Conservation (phyloP, 805 yeast genomes). For the Lachancea sp. region DNA sequence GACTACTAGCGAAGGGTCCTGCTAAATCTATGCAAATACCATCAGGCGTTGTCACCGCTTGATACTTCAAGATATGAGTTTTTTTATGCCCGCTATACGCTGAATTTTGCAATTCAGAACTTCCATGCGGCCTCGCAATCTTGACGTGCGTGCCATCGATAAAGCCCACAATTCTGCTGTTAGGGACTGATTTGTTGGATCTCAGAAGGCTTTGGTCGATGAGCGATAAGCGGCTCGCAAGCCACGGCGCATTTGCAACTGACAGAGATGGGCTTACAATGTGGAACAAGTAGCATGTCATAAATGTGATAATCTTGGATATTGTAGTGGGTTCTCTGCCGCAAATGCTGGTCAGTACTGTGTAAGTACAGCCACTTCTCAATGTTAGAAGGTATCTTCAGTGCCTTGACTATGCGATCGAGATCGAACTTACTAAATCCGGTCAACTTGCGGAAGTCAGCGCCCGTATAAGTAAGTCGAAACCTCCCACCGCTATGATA, state of each 20-base stretch:
- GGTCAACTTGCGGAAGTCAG: neutral
- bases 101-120: neutral
- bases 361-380: constrained; percentile 1
- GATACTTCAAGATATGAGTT: constrained; percentile 1
- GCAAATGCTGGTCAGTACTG: neutral
- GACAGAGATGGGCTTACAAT: neutral
- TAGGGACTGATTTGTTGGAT: too few species aligned
- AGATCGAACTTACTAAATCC: neutral
- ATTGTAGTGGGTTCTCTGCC: neutral
- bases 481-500: neutral
- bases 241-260: neutral
- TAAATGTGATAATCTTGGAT: too few species aligned
- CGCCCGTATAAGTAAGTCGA: neutral
- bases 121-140: neutral
- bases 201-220: neutral
- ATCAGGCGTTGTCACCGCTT: constrained; percentile 2
- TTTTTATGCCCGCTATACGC: constrained; percentile 4
- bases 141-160: constrained; percentile 1
- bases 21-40: constrained; percentile 3
- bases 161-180: too few species aligned
- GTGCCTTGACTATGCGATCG: neutral
- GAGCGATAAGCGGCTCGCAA: neutral
- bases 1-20: constrained; percentile 1
- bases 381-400: constrained; percentile 1
- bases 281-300: neutral